Evolutionary conservation across 2,329 filamentous ascomycete species (phyloP).

Genomic region (Stylonectria norvegica): DNA sequence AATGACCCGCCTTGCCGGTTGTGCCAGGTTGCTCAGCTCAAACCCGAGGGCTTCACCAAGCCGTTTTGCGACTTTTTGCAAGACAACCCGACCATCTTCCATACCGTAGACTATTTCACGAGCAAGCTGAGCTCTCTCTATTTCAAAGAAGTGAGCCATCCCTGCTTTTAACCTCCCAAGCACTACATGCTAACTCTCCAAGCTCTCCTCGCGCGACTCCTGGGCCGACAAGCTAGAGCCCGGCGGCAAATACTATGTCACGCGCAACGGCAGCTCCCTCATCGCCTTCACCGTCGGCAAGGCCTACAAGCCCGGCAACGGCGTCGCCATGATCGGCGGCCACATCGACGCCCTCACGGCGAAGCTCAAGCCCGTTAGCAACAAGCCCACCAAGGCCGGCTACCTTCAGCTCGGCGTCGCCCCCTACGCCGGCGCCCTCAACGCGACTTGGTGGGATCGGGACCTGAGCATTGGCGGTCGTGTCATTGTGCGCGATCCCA

Average conservation of each 20-base stretch:
- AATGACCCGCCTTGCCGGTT: constrained; percentile 31
- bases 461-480: constrained; percentile 88
- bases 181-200: constrained; percentile 8
- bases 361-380: constrained; percentile 85
- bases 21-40: constrained; percentile 38
- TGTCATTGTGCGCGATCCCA: constrained; percentile 74
- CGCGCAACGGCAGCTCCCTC: constrained; percentile 79
- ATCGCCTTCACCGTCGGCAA: constrained; percentile 83
- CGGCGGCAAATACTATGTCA: constrained; percentile 86
- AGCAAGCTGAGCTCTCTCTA: constrained; percentile 67
- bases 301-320: constrained; percentile 79
- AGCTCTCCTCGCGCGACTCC: constrained; percentile 73
- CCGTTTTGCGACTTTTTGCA: constrained; percentile 86
- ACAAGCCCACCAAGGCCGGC: constrained; percentile 77
- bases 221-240: constrained; percentile 71
- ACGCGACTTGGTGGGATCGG: constrained; percentile 94
- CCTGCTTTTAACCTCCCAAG: not conserved
- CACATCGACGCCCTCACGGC: constrained; percentile 92
- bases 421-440: constrained; percentile 84
- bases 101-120: constrained; percentile 78
- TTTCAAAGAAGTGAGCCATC: constrained; percentile 60
- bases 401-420: constrained; percentile 89
- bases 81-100: constrained; percentile 89
- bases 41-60: constrained; percentile 68
- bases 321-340: constrained; percentile 82